Base-by-base conservation (phyloP, 2,329 filamentous ascomycete genomes). In the Sphaerulina vaccinii region DNA sequence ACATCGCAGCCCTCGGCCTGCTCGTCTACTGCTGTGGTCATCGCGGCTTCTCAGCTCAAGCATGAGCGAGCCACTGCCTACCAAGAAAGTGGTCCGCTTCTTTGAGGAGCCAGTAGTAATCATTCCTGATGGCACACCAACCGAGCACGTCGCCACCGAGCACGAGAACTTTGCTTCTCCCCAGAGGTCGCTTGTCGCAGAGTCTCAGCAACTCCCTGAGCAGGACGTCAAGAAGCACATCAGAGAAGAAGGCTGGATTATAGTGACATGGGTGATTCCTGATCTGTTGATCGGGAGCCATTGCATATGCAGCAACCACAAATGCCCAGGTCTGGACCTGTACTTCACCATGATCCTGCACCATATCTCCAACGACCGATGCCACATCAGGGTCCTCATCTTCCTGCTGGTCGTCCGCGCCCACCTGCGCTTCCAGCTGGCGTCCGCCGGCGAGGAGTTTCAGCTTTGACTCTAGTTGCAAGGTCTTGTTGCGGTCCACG, bases 1-100 rank as follows among this genome's bases (percentile, higher is more conserved):
- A 51, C 21, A 22, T 55, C 9, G 21, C 46, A 5, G 37, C 37
- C 19, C 33, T 57, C 21, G 50, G 40, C n/a, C 11, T 60, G n/a
- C 18, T 52, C 32, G 39, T 58, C n/a, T 6, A 47, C 44, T 60
- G 10, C 38, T 37, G 5, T 10, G 15, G 7, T 56, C 49, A 22
- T 47, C 27, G n/a, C 5, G n/a, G 27, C 27, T 32, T 32, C 27
- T 32, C 5, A 32, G 27, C 27, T 32, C 27, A 10, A 32, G 27
- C 8, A n/a, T n/a, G n/a, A n/a, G n/a, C n/a, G n/a, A n/a, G n/a
- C n/a, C n/a, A n/a, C n/a, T n/a, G n/a, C n/a, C n/a, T n/a, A n/a
- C n/a, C n/a, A n/a, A n/a, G n/a, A n/a, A n/a, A n/a, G n/a, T n/a
- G n/a, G n/a, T n/a, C n/a, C n/a, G n/a, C n/a, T n/a, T n/a, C n/a